A percentile compares a stretch with the other conserved stretches of the same genome.
Evolutionary conservation across 2,329 filamentous ascomycete genomes (phyloP).

Genomic region (Fusarium haematococcum): DNA sequence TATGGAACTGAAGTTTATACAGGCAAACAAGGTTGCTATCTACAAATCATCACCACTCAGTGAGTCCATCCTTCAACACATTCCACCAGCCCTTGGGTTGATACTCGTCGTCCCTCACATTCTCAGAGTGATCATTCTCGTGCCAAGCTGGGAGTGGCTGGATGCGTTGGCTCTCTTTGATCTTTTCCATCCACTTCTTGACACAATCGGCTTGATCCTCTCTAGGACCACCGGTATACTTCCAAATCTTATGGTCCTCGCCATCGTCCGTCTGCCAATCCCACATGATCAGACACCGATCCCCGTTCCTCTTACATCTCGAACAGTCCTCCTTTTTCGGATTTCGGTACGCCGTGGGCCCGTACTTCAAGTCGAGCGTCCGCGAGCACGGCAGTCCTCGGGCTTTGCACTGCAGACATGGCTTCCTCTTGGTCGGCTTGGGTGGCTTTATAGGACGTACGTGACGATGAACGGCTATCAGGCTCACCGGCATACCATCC

Average conservation of each 20-base stretch:
- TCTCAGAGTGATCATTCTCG: conserved; percentile 12
- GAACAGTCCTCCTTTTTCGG: conserved; percentile 14
- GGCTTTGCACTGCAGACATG: conserved; percentile 43
- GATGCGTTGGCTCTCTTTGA: not conserved
- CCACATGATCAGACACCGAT: conserved; percentile 41
- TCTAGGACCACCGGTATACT: conserved; percentile 7
- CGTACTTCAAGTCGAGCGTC: not conserved
- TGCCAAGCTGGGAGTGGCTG: conserved; percentile 31
- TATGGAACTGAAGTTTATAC: not conserved
- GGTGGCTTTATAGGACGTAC: conserved; percentile 17
- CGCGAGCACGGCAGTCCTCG: conserved; percentile 42
- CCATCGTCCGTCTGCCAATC: conserved; percentile 67
- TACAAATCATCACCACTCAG: conserved; percentile 3
- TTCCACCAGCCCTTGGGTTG: conserved; percentile 25
- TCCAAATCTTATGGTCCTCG: conserved; percentile 29
- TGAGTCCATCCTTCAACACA: conserved; percentile 15
- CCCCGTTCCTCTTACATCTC: conserved; percentile 41
- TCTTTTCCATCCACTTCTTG: conserved; percentile 9
- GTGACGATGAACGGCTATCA: conserved; percentile 23
- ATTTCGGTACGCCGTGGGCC: not conserved
- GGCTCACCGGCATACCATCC: conserved; percentile 44
- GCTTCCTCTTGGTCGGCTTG: not conserved
- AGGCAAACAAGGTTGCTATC: not conserved
- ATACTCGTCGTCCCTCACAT: conserved; percentile 1
- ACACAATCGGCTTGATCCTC: not conserved